A percentile compares a stretch with the other conserved stretches of the same genome.
Conservation (phyloP, 495 filamentous ascomycete species). For the Lindgomyces ingoldianus region DNA sequence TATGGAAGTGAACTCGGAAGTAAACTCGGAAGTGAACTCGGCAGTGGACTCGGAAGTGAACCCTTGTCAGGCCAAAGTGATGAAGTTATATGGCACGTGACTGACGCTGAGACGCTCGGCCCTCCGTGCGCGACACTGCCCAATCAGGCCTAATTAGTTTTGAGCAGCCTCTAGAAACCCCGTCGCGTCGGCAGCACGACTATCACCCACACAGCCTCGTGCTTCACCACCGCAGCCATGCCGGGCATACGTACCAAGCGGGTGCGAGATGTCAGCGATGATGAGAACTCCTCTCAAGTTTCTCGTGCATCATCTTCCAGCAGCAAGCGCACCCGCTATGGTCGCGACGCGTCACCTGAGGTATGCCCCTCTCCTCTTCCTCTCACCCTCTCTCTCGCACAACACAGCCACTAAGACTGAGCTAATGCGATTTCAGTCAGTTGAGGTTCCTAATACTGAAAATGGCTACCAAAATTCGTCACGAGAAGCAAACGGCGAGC, state of each 20-base stretch:
- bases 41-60: too few species aligned
- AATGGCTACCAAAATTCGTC: constrained; percentile 20
- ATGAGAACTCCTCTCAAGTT: constrained; percentile 21
- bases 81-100: not conserved
- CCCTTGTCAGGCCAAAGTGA: too few species aligned
- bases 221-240: constrained; percentile 12
- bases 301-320: constrained; percentile 6
- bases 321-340: constrained; percentile 39
- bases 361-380: not conserved
- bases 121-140: not conserved
- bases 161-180: not conserved
- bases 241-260: constrained; percentile 7
- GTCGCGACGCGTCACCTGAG: constrained; percentile 26
- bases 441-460: not conserved
- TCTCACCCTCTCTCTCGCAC: not conserved
- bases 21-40: too few species aligned
- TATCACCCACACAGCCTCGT: not conserved
- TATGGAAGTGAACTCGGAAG: too few species aligned
- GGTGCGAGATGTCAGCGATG: constrained; percentile 10
- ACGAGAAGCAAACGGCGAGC: constrained; percentile 21
- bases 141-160: not conserved
- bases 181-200: not conserved
- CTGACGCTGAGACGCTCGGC: not conserved
- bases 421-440: too few species aligned
- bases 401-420: not conserved